These are phyloP conservation scores for Diaporthe eres DNA, from an alignment of 2,329 filamentous ascomycete species.

Conservation along the genomic window DNA sequence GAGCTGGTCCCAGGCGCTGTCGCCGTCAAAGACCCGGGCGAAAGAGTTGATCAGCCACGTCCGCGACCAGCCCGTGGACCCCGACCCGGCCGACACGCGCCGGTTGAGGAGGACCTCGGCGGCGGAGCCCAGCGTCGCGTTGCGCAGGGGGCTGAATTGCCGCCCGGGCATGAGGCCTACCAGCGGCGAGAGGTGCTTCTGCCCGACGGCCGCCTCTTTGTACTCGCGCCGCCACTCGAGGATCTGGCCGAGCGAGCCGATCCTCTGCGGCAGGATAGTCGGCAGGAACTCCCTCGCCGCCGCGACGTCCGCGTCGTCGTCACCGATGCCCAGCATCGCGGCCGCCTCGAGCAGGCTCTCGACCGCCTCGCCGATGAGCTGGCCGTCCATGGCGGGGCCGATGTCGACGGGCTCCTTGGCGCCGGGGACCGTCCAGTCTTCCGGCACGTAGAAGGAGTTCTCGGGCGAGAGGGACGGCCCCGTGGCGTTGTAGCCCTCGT, in stretches of 20 bases:
- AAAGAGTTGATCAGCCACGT: conserved; percentile 24
- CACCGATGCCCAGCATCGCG: conserved; percentile 34
- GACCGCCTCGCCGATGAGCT: conserved; percentile 39
- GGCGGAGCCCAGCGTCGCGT: conserved; percentile 38
- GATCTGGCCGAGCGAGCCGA: conserved; percentile 45
- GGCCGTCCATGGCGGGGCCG: conserved; percentile 34
- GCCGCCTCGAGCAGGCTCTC: conserved; percentile 42
- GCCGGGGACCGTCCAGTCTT: conserved; percentile 20
- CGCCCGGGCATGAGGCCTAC: conserved; percentile 44
- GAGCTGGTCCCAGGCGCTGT: conserved; percentile 13
- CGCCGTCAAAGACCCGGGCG: conserved; percentile 26
- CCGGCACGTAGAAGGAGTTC: conserved; percentile 40
- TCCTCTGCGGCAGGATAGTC: conserved; percentile 38
- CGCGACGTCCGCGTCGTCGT: conserved; percentile 10
- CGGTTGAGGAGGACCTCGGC: conserved; percentile 40
- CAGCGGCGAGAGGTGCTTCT: conserved; percentile 45
- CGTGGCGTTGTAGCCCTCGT: conserved; percentile 34
- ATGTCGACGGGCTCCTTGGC: conserved; percentile 34
- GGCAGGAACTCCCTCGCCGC: conserved; percentile 38
- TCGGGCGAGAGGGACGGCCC: conserved; percentile 37
- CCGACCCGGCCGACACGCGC: conserved; percentile 42
- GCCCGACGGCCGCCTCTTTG: conserved; percentile 41
- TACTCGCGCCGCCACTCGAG: conserved; percentile 46
- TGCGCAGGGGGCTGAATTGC: conserved; percentile 41
- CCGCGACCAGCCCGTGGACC: conserved; percentile 25